phyloP scores from a whole-genome alignment of 306 rosid genomes.

The Trifolium pratense region DNA sequence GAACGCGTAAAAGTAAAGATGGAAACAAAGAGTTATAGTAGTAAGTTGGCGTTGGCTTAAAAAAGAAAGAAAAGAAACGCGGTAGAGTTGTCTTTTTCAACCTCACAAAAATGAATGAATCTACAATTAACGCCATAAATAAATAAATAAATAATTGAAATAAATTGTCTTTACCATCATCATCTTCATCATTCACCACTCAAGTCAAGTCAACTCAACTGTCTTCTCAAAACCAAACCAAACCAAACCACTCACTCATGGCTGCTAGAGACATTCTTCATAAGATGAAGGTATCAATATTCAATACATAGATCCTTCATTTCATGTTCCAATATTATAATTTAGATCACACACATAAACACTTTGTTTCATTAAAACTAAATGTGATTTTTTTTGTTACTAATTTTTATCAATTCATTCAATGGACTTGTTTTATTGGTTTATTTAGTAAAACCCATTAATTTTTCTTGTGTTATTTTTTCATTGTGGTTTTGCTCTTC shows the following conservation, averaged over 20 bases:
- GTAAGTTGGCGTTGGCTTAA: background rate
- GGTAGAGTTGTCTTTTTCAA: constrained; percentile 4
- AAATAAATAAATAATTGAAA: background rate
- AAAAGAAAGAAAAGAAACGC: background rate
- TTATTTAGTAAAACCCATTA: background rate
- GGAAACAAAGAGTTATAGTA: background rate
- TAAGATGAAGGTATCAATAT: constrained; percentile 74
- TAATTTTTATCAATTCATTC: constrained; percentile 22
- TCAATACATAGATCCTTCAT: background rate
- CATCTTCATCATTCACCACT: background rate
- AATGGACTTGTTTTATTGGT: constrained; percentile 8
- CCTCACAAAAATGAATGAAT: background rate
- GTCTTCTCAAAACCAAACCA: background rate
- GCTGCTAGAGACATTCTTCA: constrained; percentile 69
- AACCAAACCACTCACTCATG: constrained; percentile 49
- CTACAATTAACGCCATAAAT: background rate
- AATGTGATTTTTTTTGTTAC: background rate
- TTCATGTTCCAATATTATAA: background rate
- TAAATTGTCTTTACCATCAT: background rate
- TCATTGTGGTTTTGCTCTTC: constrained; percentile 11
- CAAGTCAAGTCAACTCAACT: constrained; percentile 13
- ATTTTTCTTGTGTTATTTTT: constrained; percentile 26
- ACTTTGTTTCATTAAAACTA: background rate
- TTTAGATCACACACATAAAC: background rate
- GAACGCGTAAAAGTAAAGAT: no score